Base-by-base conservation (phyloP, 2,329 filamentous ascomycete genomes). In the Fusarium chlamydosporum region DNA sequence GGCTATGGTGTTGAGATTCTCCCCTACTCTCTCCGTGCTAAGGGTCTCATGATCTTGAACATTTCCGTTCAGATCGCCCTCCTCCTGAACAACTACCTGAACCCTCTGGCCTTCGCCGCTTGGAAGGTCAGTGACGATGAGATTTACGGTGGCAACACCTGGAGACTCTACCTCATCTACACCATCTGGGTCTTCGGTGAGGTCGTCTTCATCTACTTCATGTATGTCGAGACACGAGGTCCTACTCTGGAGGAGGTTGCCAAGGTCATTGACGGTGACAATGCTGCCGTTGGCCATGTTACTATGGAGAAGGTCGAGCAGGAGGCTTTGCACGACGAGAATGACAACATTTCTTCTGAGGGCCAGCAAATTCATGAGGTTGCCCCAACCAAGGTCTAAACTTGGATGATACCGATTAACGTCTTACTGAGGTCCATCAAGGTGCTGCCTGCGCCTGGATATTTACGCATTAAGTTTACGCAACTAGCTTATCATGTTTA, bases 171-270 rank as follows among this genome's bases (percentile, higher is more conserved):
- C 82, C 82, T 89, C 31, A 88, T 89, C 78, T 91, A 90, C 78
- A 87, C 86, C 20, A 76, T 88, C 54, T 90, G 88, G 88, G 85
- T 90, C 72, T 79, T 84, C 20, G 76, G 84, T 73, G 86, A 90
- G 76, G 79, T 90, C 38, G 60, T 85, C 35, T 89, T 90, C 69
- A 87, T 91, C 35, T 89, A 85, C 78, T 88, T 88, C 80, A 85
- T 90, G 77, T 90, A 89, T 75, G 85, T 90, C 51, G 90, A 93
- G 80, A 92, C 90, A 18, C 88, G 87, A 72, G 89, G 90, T 7
- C 88, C 89, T 2, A 92, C 89, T 2, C 86, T 92, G 1, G 90
- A 92, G 76, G 74, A 77, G 56, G 68, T 75, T 65, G 87, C 89
- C 42, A 86, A 86, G 72, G 90, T 91, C 72, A 92, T 92, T 72